Evolutionary conservation across 140 eudicot genomes (phyloP), one percentile per base, ranked within the genome.

Genomic region (Ambrosia hybrid): DNA sequence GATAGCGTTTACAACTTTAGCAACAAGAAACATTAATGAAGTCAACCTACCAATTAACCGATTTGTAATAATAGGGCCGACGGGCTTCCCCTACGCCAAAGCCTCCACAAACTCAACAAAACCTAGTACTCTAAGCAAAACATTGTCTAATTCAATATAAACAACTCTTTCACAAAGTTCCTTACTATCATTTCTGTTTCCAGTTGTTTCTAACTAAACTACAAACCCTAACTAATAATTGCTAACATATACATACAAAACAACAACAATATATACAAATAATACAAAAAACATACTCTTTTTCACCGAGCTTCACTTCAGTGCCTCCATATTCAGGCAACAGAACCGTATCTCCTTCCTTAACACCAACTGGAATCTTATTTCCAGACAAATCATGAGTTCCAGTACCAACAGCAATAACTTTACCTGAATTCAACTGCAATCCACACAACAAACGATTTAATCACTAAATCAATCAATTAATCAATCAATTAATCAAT

Each of bases 251-350:
- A 57, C 4, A 57, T 4, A 37, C 9, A 11, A 16, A 46, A 9
- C 16, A 67, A 37, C 37, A 12, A 30, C 70, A 16, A n/a, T 36
- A 43, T 1, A 14, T 10, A 46, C 52, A 8, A n/a, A n/a, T n/a
- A n/a, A n/a, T n/a, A n/a, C n/a, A n/a, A n/a, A 64, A 39, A 43
- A 71, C 95, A 45, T 73, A 89, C 98, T 92, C 89, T 82, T 92
- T 92, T 43, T 92, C 98, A 37, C 88, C 98, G 39, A 92, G 90
- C 71, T 89, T 89, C 8, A 92, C 91, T 79, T 87, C 80, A 56
- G 92, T 89, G 9, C 98, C 98, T 16, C 96, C 98, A 55, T 89
- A 92, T 12, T 92, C 98, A 4, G 98, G 98, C 85, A 92, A 81
- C 15, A 92, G 80, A 45, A 92, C 98, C 4, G 92, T 87, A 46